Evolutionary conservation across 306 rosid genomes (phyloP).

Genomic region (Sindora glabra): DNA sequence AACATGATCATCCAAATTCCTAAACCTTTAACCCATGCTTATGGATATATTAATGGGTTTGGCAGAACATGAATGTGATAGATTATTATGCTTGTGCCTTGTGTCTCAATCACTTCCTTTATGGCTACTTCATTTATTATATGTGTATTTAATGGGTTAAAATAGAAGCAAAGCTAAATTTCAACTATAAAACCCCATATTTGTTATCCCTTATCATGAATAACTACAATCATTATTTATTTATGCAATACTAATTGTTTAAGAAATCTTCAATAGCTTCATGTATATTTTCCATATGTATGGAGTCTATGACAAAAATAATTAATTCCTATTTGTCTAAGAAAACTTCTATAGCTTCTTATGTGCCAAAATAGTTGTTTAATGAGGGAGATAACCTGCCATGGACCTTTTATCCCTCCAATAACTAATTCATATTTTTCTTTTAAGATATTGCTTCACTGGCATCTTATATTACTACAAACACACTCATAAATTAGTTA

Average conservation of each 20-base stretch:
- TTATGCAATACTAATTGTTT: neutral
- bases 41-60: constrained; percentile 42
- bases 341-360: constrained; percentile 20
- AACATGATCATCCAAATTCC: too few species aligned
- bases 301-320: too few species aligned
- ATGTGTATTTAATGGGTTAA: constrained; percentile 19
- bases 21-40: constrained; percentile 29
- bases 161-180: constrained; percentile 5
- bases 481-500: too few species aligned
- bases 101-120: constrained; percentile 11
- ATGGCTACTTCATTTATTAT: neutral
- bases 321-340: too few species aligned
- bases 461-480: neutral
- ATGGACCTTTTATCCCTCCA: constrained; percentile 19
- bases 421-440: constrained; percentile 24
- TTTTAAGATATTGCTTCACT: neutral
- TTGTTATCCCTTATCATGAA: constrained; percentile 27
- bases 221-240: constrained; percentile 12
- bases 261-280: too few species aligned
- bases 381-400: constrained; percentile 21
- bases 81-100: neutral
- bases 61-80: constrained; percentile 42
- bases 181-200: constrained; percentile 26
- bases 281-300: too few species aligned
- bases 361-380: constrained; percentile 9